phyloP scores from a whole-genome alignment of 495 filamentous ascomycete genomes.

The Talaromyces trachyspermus region DNA sequence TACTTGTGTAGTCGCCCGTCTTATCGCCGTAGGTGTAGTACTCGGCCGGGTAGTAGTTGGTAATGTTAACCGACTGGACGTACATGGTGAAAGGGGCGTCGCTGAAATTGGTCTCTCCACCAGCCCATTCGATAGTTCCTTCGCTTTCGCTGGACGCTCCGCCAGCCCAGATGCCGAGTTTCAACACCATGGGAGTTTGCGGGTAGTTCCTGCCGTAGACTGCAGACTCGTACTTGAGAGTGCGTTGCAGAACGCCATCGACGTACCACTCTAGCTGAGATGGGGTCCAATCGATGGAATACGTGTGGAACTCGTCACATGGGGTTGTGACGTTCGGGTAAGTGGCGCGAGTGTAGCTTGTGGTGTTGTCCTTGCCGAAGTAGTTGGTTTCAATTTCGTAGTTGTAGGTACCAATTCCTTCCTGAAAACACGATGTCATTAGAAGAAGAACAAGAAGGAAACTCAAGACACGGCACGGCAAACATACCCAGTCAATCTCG shows the following conservation, averaged over 20 bases:
- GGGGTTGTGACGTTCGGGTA: slow-evolving; percentile 48
- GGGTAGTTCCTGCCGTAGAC: slow-evolving; percentile 61
- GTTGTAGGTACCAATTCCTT: slow-evolving; percentile 50
- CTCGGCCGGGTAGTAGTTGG: slow-evolving; percentile 31
- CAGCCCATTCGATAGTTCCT: slow-evolving; percentile 57
- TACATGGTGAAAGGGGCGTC: slow-evolving; percentile 66
- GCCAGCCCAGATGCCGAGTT: slow-evolving; percentile 69
- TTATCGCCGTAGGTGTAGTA: slow-evolving; percentile 32
- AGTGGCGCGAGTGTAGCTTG: slow-evolving; percentile 60
- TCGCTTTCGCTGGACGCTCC: slow-evolving; percentile 57
- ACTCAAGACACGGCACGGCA: slow-evolving; percentile 2
- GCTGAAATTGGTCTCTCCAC: slow-evolving; percentile 60
- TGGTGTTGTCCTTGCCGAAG: slow-evolving; percentile 76
- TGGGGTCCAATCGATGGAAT: slow-evolving; percentile 74
- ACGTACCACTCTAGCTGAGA: slow-evolving; percentile 68
- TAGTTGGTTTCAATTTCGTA: slow-evolving; percentile 71
- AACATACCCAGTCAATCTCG: slow-evolving; percentile 73
- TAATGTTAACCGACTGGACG: slow-evolving; percentile 39
- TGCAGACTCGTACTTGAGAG: slow-evolving; percentile 51
- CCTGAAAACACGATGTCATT: slow-evolving; percentile 23
- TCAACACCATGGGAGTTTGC: slow-evolving; percentile 73
- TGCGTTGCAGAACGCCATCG: slow-evolving; percentile 60
- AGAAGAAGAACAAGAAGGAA: too few species aligned
- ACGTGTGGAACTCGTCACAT: slow-evolving; percentile 63
- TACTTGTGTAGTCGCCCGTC: slow-evolving; percentile 28